Evolutionary conservation across 75 land plant genomes (phyloP), one percentile per base, ranked within the genome.

Genomic region (Cupressus sempervirens): DNA sequence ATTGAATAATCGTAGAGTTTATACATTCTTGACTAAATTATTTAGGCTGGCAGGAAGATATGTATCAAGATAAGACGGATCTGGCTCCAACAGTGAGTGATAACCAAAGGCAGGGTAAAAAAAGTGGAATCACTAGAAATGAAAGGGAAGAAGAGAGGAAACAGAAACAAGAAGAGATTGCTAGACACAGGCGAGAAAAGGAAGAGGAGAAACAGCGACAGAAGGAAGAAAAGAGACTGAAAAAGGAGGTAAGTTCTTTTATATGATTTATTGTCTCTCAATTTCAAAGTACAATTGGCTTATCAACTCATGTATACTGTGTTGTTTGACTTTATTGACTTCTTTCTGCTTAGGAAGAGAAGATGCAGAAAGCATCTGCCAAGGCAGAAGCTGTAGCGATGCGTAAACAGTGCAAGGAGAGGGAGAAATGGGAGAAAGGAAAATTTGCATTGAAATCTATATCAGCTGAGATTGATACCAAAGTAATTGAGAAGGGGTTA

Each of bases 371-470:
- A 84, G 96, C 89, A 86, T 92, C 92, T 56, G 54, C 85, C 80
- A 98, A 94, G 88, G 94, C 92, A 85, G 91, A 96, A 89, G 94
- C 92, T n/a, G 93, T 88, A 8, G 89, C 92, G 86, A 79, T 84
- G 87, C 90, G 91, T 38, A 98, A 90, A 70, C 29, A 87, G 76
- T 88, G 93, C 86, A 94, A 95, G 84, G 96, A 98, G 86, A 91
- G 77, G 84, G 83, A 93, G 45, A 96, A 92, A 62, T 98, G 99
- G 99, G 99, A 93, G 85, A 98, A 93, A 30, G 99, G 99, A n/a
- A 96, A 96, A 86, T 91, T 91, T 86, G 98, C 99, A 16, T 38
- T 91, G 36, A 89, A 96, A 53, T 93, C 93, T 34, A 96, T 95
- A 46, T 88, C 89, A 53, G 93, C 94, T 76, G 87, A 95, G 83